These are phyloP conservation scores for Nigrograna mackinnonii DNA, from an alignment of 2,329 filamentous ascomycete genomes.

Conservation along the genomic window DNA sequence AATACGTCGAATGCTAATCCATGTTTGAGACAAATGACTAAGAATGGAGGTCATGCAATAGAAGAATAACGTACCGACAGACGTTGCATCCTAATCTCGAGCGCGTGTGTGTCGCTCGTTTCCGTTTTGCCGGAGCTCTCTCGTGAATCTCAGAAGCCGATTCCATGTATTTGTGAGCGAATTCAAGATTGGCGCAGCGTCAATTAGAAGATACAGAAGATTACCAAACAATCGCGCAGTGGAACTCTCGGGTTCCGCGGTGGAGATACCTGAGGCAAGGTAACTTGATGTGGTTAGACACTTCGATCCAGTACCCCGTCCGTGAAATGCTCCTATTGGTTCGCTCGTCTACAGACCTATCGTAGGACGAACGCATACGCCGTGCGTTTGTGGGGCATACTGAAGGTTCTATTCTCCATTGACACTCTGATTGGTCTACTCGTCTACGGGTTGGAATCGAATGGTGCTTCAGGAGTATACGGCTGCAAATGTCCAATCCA, in stretches of 20 bases:
- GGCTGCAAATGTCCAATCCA: not conserved
- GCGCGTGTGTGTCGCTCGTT: constrained; percentile 10
- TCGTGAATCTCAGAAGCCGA: too few relatives aligned
- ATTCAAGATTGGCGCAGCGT: too few relatives aligned
- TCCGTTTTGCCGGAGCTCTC: too few relatives aligned
- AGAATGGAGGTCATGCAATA: not conserved
- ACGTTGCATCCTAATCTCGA: constrained; percentile 7
- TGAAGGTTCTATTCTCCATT: not conserved
- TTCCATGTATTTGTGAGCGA: too few relatives aligned
- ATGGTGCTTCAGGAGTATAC: not conserved
- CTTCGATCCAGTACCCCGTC: too few relatives aligned
- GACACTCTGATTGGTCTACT: not conserved
- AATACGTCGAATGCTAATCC: not conserved
- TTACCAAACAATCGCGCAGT: too few relatives aligned
- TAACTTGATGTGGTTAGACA: too few relatives aligned
- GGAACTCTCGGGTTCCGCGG: too few relatives aligned
- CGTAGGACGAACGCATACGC: not conserved
- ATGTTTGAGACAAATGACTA: not conserved
- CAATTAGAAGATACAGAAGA: too few relatives aligned
- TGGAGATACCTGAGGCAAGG: too few relatives aligned
- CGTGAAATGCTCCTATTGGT: constrained; percentile 6
- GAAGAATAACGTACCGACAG: constrained; percentile 5
- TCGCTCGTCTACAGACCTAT: constrained; percentile 10
- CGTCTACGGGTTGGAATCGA: not conserved
- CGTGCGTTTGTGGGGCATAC: not conserved